Evolutionary conservation across 169 alveolate genomes (phyloP).

Genomic region (Amoebophrya sp.): DNA sequence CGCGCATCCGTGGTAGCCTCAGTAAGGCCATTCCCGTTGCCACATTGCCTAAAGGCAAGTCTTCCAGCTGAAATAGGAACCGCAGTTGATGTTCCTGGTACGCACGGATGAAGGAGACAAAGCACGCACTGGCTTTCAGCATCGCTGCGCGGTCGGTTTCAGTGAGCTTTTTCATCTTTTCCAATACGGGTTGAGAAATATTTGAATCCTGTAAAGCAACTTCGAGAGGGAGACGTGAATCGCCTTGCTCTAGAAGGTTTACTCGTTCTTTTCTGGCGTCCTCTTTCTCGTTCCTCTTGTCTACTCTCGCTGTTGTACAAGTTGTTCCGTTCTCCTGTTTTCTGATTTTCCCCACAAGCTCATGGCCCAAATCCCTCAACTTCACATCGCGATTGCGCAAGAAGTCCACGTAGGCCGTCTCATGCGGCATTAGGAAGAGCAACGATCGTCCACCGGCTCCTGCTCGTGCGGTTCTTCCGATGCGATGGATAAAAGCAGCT

Average conservation of each 20-base stretch:
- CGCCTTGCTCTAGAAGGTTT: too few relatives aligned
- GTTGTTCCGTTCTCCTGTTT: too few relatives aligned
- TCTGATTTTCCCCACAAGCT: neutral
- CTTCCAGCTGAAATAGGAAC: conserved; percentile 57
- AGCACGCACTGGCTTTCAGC: conserved; percentile 75
- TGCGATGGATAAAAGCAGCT: conserved; percentile 91
- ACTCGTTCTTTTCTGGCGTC: too few relatives aligned
- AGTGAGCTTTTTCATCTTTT: neutral
- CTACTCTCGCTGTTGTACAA: too few relatives aligned
- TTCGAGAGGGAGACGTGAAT: too few relatives aligned
- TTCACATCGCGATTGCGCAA: conserved; percentile 33
- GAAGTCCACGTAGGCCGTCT: conserved; percentile 42
- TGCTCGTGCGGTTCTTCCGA: conserved; percentile 98
- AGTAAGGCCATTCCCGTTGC: conserved; percentile 74
- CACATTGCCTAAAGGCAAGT: conserved; percentile 72
- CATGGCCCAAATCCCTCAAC: neutral
- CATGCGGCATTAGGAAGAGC: conserved; percentile 51
- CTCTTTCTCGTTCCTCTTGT: too few relatives aligned
- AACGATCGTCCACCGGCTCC: conserved; percentile 95
- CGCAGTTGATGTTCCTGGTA: conserved; percentile 78
- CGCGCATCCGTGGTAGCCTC: conserved; percentile 81
- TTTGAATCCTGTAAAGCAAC: neutral
- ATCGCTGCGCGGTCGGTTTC: conserved; percentile 65
- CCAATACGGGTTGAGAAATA: neutral
- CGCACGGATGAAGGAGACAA: conserved; percentile 81